A percentile compares a stretch with the other conserved stretches of the same genome.
phyloP scores from a whole-genome alignment of 129 eudicot genomes.

The Sambucus nigra region DNA sequence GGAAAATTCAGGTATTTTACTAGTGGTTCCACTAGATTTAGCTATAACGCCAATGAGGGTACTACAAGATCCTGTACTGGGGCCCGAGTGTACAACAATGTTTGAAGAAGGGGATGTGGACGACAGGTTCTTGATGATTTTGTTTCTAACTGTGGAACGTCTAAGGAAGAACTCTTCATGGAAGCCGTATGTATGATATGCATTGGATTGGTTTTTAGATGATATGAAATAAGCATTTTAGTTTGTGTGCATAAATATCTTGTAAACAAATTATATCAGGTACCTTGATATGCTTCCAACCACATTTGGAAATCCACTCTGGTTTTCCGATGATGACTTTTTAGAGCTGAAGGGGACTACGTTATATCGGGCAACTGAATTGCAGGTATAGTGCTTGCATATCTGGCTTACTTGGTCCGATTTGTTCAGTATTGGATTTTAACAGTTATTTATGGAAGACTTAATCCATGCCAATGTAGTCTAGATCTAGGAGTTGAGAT shows the following conservation, averaged over 20 bases:
- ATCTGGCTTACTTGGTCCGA: too few relatives aligned
- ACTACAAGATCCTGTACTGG: conserved; percentile 80
- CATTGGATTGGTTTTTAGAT: not conserved
- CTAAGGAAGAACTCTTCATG: conserved; percentile 75
- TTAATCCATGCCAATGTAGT: too few relatives aligned
- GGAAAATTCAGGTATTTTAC: conserved; percentile 39
- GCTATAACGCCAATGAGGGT: conserved; percentile 99
- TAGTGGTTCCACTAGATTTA: conserved; percentile 84
- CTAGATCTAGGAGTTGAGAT: too few relatives aligned
- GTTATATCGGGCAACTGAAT: conserved; percentile 58
- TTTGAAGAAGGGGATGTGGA: conserved; percentile 87
- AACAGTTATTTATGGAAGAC: too few relatives aligned
- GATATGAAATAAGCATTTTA: not conserved
- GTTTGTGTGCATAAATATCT: not conserved
- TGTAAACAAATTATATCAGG: conserved; percentile 18
- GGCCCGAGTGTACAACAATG: conserved; percentile 81
- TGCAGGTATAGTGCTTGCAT: conserved; percentile 43
- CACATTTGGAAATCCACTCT: conserved; percentile 74
- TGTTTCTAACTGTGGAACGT: conserved; percentile 74
- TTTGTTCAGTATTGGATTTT: too few relatives aligned
- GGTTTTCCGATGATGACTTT: conserved; percentile 77
- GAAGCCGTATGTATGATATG: conserved; percentile 69
- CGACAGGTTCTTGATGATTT: conserved; percentile 66
- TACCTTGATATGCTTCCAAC: conserved; percentile 87
- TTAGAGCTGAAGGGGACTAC: conserved; percentile 81